Base-by-base conservation (phyloP, 495 filamentous ascomycete genomes). In the Podospora pseudocomata region DNA sequence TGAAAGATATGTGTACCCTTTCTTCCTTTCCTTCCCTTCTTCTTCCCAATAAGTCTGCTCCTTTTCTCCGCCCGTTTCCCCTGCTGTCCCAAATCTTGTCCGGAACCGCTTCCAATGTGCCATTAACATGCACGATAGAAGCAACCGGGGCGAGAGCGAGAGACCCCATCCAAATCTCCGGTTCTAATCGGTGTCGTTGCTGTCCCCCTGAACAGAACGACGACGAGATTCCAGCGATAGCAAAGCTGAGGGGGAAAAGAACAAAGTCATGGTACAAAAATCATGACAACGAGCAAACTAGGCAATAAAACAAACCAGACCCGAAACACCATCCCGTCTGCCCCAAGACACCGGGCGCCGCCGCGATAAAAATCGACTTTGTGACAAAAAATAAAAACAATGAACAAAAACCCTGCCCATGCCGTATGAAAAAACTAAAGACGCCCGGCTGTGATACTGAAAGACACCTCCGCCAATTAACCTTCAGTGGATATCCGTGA, bases 261-360 rank as follows among this genome's bases (percentile, higher is more conserved):
- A 49, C 39, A 49, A 49, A 16, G 39, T 11, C 39, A 49, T 49
- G 39, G 39, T 49, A 49, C 39, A 49, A 16, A 49, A 2, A 49
- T 49, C 39, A 49, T 49, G 39, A 49, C 39, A 49, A 49, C 13
- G 39, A 49, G 39, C 39, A 49, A 18, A 32, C 58, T 23, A 56
- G 53, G 63, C 64, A 67, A 11, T 63, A 68, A 49, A 72, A 65
- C 9, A 63, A 70, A 20, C 61, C 61, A 49, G 32, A 20, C 58
- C 70, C 67, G 61, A 44, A 66, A 76, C 68, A 61, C 72, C 68
- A 18, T 68, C 65, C 66, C 66, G 56, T 67, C 57, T 64, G 66
- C 70, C 70, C 39, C 26, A 63, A 63, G 63, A 71, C 70, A 68
- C 75, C 75, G 15, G 63, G 65, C 74, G 74, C 74, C 74, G 57